Conservation (phyloP, 2,329 filamentous ascomycete genomes). For the Ascochyta clinopodiicola region DNA sequence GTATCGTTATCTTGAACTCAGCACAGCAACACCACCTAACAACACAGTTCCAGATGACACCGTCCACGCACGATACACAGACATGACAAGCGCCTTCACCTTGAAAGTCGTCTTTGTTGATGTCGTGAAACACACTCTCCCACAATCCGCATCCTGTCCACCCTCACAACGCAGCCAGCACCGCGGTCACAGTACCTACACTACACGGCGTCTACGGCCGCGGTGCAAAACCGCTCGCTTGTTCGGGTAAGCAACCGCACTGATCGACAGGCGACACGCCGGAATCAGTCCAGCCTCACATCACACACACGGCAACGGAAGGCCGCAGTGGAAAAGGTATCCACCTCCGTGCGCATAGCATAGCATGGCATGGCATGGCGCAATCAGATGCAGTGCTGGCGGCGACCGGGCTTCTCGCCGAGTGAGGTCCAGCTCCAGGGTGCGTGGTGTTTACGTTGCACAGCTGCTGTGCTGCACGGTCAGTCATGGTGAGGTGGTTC, state of each 20-base stretch:
- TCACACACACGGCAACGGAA: slow-evolving; percentile 13
- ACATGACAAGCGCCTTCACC: not conserved
- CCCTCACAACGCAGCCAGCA: not conserved
- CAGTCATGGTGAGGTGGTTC: slow-evolving; percentile 6
- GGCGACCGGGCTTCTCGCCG: slow-evolving; percentile 8
- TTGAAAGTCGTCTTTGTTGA: not conserved
- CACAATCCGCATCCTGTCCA: not conserved
- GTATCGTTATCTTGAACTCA: slow-evolving; percentile 4
- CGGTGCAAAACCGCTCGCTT: slow-evolving; percentile 11
- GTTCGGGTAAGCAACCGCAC: slow-evolving; percentile 8
- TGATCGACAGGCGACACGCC: slow-evolving; percentile 16
- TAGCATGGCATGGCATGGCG: not conserved
- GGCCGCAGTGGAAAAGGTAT: slow-evolving; percentile 13
- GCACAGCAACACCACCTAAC: not conserved
- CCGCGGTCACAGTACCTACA: not conserved
- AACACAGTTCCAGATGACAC: slow-evolving; percentile 6
- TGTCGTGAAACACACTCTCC: not conserved
- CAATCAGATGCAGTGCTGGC: slow-evolving; percentile 1
- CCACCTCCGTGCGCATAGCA: slow-evolving; percentile 2
- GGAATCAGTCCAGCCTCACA: slow-evolving; percentile 17
- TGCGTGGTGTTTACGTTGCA: too few species aligned
- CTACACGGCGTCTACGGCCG: slow-evolving; percentile 5
- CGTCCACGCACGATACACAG: not conserved
- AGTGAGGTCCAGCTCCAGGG: not conserved
- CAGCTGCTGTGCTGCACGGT: not conserved